phyloP scores from a whole-genome alignment of 2,329 filamentous ascomycete genomes.

The Curvularia spicifera region DNA sequence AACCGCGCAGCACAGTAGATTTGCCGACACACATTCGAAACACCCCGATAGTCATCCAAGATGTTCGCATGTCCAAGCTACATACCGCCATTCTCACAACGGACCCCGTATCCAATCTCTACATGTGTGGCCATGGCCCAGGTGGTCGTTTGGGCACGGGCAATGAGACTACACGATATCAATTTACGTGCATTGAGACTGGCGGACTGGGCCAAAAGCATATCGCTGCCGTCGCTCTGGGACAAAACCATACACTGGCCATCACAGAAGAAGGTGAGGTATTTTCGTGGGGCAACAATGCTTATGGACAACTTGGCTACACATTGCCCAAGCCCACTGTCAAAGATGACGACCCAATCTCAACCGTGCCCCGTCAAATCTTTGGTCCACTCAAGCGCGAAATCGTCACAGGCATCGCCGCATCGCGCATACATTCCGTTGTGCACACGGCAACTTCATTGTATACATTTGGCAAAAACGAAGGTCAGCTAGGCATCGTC shows the following conservation, averaged over 20 bases:
- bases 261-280: constrained; percentile 86
- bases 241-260: constrained; percentile 89
- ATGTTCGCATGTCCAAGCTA: constrained; percentile 87
- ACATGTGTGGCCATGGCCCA: constrained; percentile 89
- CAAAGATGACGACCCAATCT: constrained; percentile 83
- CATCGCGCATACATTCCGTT: constrained; percentile 89
- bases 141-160: constrained; percentile 88
- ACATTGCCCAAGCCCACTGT: constrained; percentile 69
- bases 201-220: constrained; percentile 75
- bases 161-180: constrained; percentile 87
- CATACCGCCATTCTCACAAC: constrained; percentile 88
- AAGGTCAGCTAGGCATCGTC: constrained; percentile 90
- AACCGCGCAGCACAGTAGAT: constrained; percentile 55
- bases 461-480: constrained; percentile 94
- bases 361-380: constrained; percentile 81
- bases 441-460: constrained; percentile 81
- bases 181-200: constrained; percentile 80
- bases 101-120: constrained; percentile 88
- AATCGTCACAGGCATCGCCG: constrained; percentile 77
- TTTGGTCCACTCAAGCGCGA: constrained; percentile 93
- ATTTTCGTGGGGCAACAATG: constrained; percentile 93
- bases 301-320: constrained; percentile 85
- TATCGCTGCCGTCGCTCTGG: constrained; percentile 78
- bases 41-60: constrained; percentile 75
- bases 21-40: constrained; percentile 76